Base-by-base conservation (phyloP, 768 basidiomycete species). In the Psilocybe tampanensis region DNA sequence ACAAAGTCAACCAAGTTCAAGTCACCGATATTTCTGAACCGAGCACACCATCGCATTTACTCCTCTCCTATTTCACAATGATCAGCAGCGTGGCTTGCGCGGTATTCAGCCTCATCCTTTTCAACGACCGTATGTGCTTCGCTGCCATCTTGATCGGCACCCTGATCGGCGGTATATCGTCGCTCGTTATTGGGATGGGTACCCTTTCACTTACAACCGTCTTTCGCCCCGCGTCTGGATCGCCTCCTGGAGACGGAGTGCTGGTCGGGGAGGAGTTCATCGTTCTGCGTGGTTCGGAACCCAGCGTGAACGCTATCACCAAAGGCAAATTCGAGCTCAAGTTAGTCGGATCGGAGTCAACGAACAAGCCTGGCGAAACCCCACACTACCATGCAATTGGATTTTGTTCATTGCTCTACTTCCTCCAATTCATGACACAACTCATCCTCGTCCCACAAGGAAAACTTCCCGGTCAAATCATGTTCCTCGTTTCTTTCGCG, bases 361-460 rank as follows among this genome's bases (percentile, higher is more conserved):
- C 32, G 21, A 39, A 39, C 36, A 39, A 39, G 3, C 36, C 36
- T 13, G 36, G 36, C 36, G 6, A 39, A n/a, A 39, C 4, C 4
- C 36, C 36, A 8, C 36, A 5, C 4, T 52, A 60, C 39, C 59
- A 55, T 44, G 17, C 32, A 7, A 55, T 60, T 23, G 59, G 54
- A 2, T n/a, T 60, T 8, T 45, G 49, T 22, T 44, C 59, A 6
- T 17, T 52, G 7, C 33, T 47, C 4, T 47, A 45, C 5, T 41
- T 47, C 1, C 43, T 52, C 3, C 59, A 60, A 9, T 60, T 60
- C 44, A 36, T 60, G 1, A 34, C 44, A 11, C 59, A 60, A 19
- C 59, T 60, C 8, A 55, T 60, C 44, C 48, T 60, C n/a, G 47
- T 60, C 13, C 59, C 59, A 21, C 49, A 52, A 33, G 59, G 59